These are phyloP conservation scores for Pulicaria dysenterica DNA, from an alignment of 129 eudicot genomes.

Conservation along the genomic window DNA sequence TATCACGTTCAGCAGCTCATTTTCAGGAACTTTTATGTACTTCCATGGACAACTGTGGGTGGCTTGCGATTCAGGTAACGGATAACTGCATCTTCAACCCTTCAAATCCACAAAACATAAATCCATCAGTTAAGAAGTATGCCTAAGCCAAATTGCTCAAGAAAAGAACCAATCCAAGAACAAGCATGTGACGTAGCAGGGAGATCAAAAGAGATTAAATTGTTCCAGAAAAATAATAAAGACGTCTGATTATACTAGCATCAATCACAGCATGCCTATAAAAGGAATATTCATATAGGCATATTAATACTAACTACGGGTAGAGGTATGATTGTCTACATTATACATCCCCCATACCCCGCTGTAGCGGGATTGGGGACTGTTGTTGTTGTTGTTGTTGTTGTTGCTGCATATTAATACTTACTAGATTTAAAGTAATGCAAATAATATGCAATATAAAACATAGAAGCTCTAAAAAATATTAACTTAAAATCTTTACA, in stretches of 20 bases:
- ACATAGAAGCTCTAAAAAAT: background rate
- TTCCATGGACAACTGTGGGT: constrained; percentile 50
- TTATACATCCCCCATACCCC: too few species aligned
- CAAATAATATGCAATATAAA: background rate
- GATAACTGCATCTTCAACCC: constrained; percentile 99
- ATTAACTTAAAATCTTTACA: background rate
- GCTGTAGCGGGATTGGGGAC: too few species aligned
- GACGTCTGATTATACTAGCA: background rate
- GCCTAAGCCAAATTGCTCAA: background rate
- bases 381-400: too few species aligned
- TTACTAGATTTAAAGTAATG: background rate
- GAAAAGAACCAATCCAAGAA: background rate
- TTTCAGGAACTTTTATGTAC: constrained; percentile 45
- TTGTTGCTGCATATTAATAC: background rate
- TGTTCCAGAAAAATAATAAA: background rate
- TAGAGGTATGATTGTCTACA: too few species aligned
- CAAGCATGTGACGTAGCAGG: background rate
- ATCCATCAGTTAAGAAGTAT: background rate
- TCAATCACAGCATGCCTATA: background rate
- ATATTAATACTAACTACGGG: background rate
- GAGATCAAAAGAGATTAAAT: background rate
- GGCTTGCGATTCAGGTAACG: constrained; percentile 90
- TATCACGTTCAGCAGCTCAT: constrained; percentile 14
- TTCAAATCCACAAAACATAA: constrained; percentile 31
- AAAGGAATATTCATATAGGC: background rate